phyloP scores from a whole-genome alignment of 2,329 filamentous ascomycete species.

The Fusarium sp. region DNA sequence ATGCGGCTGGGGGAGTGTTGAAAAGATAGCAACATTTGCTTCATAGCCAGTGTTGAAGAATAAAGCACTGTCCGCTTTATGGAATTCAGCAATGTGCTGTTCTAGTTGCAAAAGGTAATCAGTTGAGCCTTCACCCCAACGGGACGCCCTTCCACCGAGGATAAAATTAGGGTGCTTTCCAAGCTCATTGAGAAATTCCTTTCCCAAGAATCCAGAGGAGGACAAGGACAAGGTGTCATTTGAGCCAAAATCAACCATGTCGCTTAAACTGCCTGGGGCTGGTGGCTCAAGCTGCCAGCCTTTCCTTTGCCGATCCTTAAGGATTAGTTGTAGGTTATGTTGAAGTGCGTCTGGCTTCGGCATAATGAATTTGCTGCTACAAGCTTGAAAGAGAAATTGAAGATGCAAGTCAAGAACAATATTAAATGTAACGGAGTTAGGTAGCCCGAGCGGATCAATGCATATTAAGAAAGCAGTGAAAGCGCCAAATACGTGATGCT shows the following conservation, averaged over 20 bases:
- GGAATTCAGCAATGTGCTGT: not conserved
- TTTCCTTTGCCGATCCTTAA: not conserved
- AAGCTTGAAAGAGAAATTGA: not conserved
- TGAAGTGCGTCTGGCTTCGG: not conserved
- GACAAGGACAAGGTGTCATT: not conserved
- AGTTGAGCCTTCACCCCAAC: not conserved
- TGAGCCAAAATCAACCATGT: not conserved
- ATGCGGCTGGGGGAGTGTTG: not conserved
- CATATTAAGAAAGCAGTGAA: not conserved
- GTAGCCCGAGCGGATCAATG: no score
- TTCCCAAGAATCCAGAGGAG: not conserved
- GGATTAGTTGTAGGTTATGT: not conserved
- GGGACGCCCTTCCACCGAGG: not conserved
- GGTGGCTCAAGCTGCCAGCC: not conserved
- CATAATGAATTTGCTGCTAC: not conserved
- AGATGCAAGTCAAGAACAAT: not conserved
- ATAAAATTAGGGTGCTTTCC: not conserved
- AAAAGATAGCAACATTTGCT: conserved; percentile 5
- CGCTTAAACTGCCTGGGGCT: not conserved
- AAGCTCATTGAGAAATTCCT: not conserved
- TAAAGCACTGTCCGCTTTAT: not conserved
- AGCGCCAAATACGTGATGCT: not conserved
- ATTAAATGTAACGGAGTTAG: accelerated
- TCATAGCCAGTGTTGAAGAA: not conserved
- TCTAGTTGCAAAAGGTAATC: not conserved